Evolutionary conservation across 78 protist genomes (phyloP).

Genomic region (Monosiga brevicollis): DNA sequence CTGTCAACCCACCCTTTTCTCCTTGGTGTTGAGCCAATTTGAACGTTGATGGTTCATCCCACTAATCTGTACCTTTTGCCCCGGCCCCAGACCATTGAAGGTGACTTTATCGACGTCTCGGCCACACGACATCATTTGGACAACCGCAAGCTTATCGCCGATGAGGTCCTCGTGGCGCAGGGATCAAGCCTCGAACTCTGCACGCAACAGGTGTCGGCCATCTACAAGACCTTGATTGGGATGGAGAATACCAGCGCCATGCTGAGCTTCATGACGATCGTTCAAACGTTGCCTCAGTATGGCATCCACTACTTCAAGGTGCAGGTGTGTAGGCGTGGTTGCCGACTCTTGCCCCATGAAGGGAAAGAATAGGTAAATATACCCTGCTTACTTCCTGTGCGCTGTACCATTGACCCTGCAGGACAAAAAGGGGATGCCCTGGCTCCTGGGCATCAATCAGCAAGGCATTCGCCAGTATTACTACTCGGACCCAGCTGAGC

Average conservation of each 20-base stretch:
- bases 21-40: neutral
- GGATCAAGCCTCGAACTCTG: neutral
- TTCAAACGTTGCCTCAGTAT: neutral
- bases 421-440: neutral
- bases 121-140: neutral
- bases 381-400: too few relatives aligned
- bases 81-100: neutral
- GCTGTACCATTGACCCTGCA: too few relatives aligned
- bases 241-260: neutral
- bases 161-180: neutral
- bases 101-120: neutral
- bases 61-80: neutral
- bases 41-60: neutral
- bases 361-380: too few relatives aligned
- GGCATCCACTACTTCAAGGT: neutral
- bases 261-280: neutral
- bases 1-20: neutral
- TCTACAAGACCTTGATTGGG: neutral
- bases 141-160: neutral
- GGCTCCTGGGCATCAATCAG: neutral
- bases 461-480: neutral
- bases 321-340: too few relatives aligned
- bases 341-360: too few relatives aligned
- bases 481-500: neutral
- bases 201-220: neutral